Percentiles rank a stretch among this genome's conserved stretches.
These are phyloP conservation scores for Syzygium oleosum DNA, from an alignment of 345 rosid species.

Conservation along the genomic window DNA sequence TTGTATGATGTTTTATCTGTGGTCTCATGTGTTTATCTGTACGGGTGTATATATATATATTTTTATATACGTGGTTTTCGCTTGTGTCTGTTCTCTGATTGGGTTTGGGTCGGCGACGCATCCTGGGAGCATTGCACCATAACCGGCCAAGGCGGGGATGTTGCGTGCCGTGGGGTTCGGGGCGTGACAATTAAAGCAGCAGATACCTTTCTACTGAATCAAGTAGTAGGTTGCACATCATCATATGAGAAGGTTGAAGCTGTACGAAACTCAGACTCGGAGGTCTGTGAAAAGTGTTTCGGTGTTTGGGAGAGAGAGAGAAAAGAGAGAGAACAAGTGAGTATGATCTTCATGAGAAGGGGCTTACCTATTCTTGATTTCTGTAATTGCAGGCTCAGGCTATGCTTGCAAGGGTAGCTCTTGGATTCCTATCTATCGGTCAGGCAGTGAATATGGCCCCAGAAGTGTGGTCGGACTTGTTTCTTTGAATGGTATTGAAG, in stretches of 20 bases:
- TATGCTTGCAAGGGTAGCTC: constrained; percentile 31
- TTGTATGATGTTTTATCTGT: too few relatives aligned
- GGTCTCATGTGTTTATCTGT: too few relatives aligned
- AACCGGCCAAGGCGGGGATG: too few relatives aligned
- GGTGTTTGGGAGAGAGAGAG: not conserved
- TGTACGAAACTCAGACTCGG: constrained; percentile 10
- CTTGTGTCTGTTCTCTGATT: too few relatives aligned
- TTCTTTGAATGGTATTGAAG: constrained; percentile 46
- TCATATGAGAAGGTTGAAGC: constrained; percentile 9
- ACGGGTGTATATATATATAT: too few relatives aligned
- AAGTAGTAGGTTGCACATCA: constrained; percentile 22
- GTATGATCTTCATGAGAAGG: not conserved
- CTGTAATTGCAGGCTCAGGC: constrained; percentile 31
- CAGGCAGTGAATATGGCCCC: constrained; percentile 72
- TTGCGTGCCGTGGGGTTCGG: too few relatives aligned
- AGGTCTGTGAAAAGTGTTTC: constrained; percentile 22
- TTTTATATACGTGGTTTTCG: too few relatives aligned
- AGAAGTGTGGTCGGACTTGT: constrained; percentile 76
- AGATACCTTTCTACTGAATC: constrained; percentile 50
- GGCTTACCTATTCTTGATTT: not conserved
- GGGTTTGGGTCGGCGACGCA: too few relatives aligned
- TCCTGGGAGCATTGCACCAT: too few relatives aligned
- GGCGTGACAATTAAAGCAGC: too few relatives aligned
- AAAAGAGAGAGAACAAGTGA: not conserved
- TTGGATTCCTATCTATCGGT: constrained; percentile 47